Conservation (phyloP, 768 basidiomycete species). For the Candolleomyces aberdarensis region DNA sequence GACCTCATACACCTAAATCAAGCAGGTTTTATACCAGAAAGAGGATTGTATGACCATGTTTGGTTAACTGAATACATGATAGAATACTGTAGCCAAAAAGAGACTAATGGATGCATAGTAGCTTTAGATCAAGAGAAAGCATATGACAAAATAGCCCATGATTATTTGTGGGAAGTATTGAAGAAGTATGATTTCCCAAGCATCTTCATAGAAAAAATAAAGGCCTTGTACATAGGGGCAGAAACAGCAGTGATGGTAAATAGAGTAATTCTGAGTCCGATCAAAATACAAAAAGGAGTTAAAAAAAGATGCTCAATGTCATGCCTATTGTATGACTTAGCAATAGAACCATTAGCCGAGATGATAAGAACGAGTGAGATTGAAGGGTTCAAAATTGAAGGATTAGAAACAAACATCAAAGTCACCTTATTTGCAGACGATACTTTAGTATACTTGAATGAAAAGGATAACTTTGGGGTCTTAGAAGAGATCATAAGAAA, state of each 20-base stretch:
- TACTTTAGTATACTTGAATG: constrained; percentile 31
- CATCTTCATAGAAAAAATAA: no score
- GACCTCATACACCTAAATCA: constrained; percentile 28
- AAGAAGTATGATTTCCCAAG: constrained; percentile 16
- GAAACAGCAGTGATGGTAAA: constrained; percentile 34
- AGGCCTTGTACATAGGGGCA: no score
- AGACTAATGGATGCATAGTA: constrained; percentile 23
- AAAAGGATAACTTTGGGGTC: constrained; percentile 20
- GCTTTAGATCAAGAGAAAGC: neutral
- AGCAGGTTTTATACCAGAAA: constrained; percentile 29
- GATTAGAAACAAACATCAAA: constrained; percentile 11
- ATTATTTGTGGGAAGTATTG: constrained; percentile 25
- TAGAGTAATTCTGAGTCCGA: constrained; percentile 19
- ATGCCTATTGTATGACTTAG: constrained; percentile 36
- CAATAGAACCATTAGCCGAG: constrained; percentile 35
- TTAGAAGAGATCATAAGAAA: constrained; percentile 23
- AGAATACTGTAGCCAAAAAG: constrained; percentile 14
- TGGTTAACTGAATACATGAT: constrained; percentile 22
- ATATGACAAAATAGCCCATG: constrained; percentile 18
- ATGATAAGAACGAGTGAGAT: constrained; percentile 22
- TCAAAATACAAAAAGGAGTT: constrained; percentile 24
- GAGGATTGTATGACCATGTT: constrained; percentile 29
- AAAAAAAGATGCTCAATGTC: constrained; percentile 34
- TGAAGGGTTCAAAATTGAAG: neutral
- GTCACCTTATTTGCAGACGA: constrained; percentile 38